phyloP scores from a whole-genome alignment of 805 yeast genomes.

The Candida methanosorbosa region DNA sequence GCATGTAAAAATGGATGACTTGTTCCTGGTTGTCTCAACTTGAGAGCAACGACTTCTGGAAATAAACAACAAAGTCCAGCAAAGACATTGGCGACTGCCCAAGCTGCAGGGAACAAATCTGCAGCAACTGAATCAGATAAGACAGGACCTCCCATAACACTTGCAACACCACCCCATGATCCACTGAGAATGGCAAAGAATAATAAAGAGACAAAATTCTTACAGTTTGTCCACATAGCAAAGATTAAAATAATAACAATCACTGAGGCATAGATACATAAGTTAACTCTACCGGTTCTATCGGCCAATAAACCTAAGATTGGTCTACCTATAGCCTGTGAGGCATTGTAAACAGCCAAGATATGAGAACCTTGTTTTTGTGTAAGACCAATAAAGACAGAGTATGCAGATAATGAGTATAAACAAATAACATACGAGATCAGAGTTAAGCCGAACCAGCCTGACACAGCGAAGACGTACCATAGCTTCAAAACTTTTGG shows the following conservation, averaged over 20 bases:
- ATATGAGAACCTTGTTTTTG: constrained; percentile 33
- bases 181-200: constrained; percentile 35
- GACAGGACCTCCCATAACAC: constrained; percentile 19
- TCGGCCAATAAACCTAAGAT: constrained; percentile 37
- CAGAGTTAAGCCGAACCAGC: constrained; percentile 25
- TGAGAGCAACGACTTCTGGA: constrained; percentile 22
- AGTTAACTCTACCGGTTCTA: constrained; percentile 36
- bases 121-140: constrained; percentile 20
- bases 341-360: constrained; percentile 36
- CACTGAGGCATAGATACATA: constrained; percentile 26
- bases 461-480: constrained; percentile 10
- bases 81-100: constrained; percentile 17
- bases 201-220: constrained; percentile 23
- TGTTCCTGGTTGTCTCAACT: constrained; percentile 10
- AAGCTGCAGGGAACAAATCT: constrained; percentile 20
- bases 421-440: constrained; percentile 35
- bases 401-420: constrained; percentile 39
- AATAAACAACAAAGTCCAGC: constrained; percentile 19
- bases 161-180: constrained; percentile 34
- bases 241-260: constrained; percentile 28
- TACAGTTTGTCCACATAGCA: constrained; percentile 33
- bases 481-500: constrained; percentile 7
- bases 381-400: constrained; percentile 37
- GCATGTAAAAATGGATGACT: constrained; percentile 44
- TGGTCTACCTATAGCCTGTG: constrained; percentile 43